phyloP scores from a whole-genome alignment of 768 basidiomycete species.

The Russula emetica region DNA sequence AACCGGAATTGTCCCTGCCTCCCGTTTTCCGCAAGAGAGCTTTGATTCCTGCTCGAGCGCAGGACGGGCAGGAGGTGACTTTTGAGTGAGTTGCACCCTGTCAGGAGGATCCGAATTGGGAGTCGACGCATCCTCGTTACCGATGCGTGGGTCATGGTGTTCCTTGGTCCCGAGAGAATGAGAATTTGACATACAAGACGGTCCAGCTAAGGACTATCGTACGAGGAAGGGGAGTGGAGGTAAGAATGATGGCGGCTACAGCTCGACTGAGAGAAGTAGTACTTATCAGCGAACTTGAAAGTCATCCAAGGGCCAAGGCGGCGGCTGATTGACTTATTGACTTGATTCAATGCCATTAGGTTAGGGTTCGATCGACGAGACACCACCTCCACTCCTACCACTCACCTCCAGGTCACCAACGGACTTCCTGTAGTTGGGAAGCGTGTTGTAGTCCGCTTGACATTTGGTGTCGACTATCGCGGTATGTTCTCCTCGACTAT shows the following conservation, averaged over 20 bases:
- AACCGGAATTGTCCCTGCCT: slow-evolving; percentile 2
- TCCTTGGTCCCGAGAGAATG: neutral
- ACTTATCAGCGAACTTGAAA: neutral
- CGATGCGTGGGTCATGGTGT: slow-evolving; percentile 32
- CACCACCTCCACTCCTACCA: slow-evolving; percentile 47
- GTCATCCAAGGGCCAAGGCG: too few species aligned
- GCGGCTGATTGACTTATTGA: too few species aligned
- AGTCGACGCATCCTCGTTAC: slow-evolving; percentile 29
- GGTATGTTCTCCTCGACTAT: slow-evolving; percentile 16
- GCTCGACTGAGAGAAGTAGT: neutral
- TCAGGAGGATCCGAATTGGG: neutral
- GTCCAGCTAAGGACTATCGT: too few species aligned
- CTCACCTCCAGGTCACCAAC: slow-evolving; percentile 81
- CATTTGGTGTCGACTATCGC: slow-evolving; percentile 22
- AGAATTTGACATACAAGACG: slow-evolving; percentile 11
- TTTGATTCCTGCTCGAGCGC: neutral
- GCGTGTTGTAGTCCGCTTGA: slow-evolving; percentile 81
- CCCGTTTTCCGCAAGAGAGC: neutral
- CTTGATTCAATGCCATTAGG: neutral
- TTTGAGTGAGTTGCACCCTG: slow-evolving; percentile 5
- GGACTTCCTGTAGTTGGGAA: slow-evolving; percentile 94
- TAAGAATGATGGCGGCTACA: too few species aligned
- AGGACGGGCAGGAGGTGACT: slow-evolving; percentile 5
- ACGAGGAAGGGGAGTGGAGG: neutral
- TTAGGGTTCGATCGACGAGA: slow-evolving; percentile 22